Evolutionary conservation across 371 early-diverging fungal species (phyloP), one percentile per base, ranked within the genome.

Genomic region (Apophysomyces trapeziformis): DNA sequence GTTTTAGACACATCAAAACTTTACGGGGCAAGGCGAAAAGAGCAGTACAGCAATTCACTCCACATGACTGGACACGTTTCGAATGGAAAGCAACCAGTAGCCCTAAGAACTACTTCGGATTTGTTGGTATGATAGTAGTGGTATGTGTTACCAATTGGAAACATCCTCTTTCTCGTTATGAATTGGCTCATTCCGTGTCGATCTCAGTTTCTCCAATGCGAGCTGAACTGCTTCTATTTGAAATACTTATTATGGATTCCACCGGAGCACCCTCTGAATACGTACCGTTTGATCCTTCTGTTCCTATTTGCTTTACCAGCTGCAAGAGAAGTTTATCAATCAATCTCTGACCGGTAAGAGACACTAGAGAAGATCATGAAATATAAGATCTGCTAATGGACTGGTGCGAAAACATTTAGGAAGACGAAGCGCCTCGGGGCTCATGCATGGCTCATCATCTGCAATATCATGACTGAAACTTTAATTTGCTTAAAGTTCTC

Each of bases 231-330:
- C 46, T 97, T 97, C 71, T 97, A 97, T 67, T 83, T 98, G 41
- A 98, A 97, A 80, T 92, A 90, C 61, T 82, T 97, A 11, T 78
- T 97, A 41, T 97, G 96, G 95, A 78, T 97, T n/a, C 96, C 98
- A 16, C 93, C 96, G 9, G 90, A 90, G 61, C 94, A 97, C 77
- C 82, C 84, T 58, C 69, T 97, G 57, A 95, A 96, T 64, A 84
- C 91, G 5, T 84, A 83, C 39, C 90, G 98, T 7, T 81, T 97
- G 58, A 80, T 90, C 16, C 79, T 92, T 41, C 80, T 92, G 67
- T 95, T 96, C 72, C 80, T 97, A 66, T 89, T 93, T 75, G 90
- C 92, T 13, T 73, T 95, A 61, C 95, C 96, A 5, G 96, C 94
- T 7, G 86, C 87, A 5, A 87, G 97, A 56, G 98, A 98, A 69